Evolutionary conservation across 768 basidiomycete genomes (phyloP).

Genomic region (Lactarius psammicola): DNA sequence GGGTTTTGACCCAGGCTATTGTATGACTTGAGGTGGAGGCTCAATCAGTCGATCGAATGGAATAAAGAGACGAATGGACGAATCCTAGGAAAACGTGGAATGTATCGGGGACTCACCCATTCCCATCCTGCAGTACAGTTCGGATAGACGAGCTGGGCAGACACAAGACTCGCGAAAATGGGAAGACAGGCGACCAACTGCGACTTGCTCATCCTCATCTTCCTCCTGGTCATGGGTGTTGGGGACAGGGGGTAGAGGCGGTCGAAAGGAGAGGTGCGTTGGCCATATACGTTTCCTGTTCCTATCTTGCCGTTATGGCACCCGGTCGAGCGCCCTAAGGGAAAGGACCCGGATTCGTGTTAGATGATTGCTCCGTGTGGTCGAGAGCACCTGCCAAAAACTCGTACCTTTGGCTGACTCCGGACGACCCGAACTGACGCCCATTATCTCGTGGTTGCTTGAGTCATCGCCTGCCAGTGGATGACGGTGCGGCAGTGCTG

Average conservation of each 20-base stretch:
- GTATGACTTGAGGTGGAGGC: neutral
- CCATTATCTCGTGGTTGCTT: neutral
- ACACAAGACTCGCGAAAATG: neutral
- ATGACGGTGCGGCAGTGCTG: neutral
- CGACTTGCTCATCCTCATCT: neutral
- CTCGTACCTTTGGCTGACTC: neutral
- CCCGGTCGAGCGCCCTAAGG: neutral
- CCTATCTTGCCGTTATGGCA: neutral
- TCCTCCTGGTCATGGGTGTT: neutral
- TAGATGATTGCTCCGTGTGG: neutral
- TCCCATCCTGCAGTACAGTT: conserved; percentile 16
- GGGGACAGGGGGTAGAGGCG: neutral
- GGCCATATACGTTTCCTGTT: neutral
- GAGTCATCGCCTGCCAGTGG: neutral
- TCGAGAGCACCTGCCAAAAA: neutral
- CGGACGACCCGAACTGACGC: neutral
- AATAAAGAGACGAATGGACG: neutral
- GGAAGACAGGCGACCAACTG: neutral
- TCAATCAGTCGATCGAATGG: neutral
- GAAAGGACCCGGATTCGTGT: neutral
- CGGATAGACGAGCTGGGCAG: conserved; percentile 11
- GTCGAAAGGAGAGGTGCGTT: neutral
- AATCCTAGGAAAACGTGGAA: neutral
- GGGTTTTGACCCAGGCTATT: conserved; percentile 16
- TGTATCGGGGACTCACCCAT: conserved; percentile 12